Evolutionary conservation across 129 eudicot species (phyloP).

Genomic region (Pittosporum tobira): DNA sequence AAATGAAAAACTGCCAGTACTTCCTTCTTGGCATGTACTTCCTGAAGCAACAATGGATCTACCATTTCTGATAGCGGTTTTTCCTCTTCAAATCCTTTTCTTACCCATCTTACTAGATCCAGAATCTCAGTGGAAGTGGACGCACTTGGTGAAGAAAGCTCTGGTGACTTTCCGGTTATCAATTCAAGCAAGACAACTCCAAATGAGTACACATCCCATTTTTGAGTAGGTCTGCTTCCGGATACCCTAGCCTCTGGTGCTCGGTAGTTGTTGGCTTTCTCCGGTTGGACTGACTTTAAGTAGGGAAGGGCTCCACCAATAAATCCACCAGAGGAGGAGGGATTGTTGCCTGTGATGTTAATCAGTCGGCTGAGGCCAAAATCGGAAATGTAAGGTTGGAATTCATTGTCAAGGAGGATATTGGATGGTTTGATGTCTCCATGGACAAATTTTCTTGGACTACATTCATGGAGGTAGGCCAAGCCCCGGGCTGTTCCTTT

Average conservation of each 20-base stretch:
- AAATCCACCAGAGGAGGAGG: constrained; percentile 90
- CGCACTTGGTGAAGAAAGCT: constrained; percentile 62
- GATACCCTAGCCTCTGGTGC: constrained; percentile 81
- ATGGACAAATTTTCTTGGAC: constrained; percentile 94
- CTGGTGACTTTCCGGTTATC: constrained; percentile 83
- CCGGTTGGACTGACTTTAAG: constrained; percentile 50
- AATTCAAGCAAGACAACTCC: constrained; percentile 84
- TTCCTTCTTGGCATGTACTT: constrained; percentile 81
- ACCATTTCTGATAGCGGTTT: constrained; percentile 80
- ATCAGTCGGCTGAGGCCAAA: constrained; percentile 81
- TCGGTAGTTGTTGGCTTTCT: constrained; percentile 49
- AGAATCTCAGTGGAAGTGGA: constrained; percentile 65
- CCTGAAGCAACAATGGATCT: constrained; percentile 78
- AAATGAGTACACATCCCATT: constrained; percentile 93
- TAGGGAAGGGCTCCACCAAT: constrained; percentile 87
- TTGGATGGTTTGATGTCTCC: constrained; percentile 92
- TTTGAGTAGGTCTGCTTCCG: constrained; percentile 57
- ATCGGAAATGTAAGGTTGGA: constrained; percentile 73
- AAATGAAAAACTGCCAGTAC: constrained; percentile 61
- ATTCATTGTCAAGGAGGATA: constrained; percentile 77
- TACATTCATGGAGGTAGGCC: constrained; percentile 96
- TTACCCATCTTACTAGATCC: constrained; percentile 82
- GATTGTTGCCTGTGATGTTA: constrained; percentile 73
- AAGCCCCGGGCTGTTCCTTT: constrained; percentile 84
- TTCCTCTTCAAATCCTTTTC: constrained; percentile 86